Evolutionary conservation across 129 eudicot species (phyloP), one percentile per base, ranked within the genome.

Genomic region (Silybum marianum): DNA sequence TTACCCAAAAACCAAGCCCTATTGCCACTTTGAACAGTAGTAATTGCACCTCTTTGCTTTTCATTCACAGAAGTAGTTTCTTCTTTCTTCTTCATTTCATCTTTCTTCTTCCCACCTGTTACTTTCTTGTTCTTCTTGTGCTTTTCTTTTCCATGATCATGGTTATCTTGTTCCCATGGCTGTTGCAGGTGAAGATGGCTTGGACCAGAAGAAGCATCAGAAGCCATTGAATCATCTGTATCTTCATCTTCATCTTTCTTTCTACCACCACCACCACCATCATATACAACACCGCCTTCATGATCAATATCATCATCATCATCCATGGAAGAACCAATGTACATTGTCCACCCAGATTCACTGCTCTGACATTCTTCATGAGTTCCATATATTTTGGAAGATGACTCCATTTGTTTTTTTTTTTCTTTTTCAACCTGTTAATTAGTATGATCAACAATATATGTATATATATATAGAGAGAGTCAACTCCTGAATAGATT

Each of bases 131-230:
- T 84, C 63, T 89, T 87, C 73, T 85, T 78, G 72, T 77, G 12
- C 19, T 72, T 79, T 26, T 42, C 77, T 32, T 32, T 79, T 26
- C 42, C 77, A 3, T 32, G 6, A 32, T 32, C 36, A 6, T 68
- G 54, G 23, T 71, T 6, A 28, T 68, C 74, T 75, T 72, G 67
- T 36, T 77, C 83, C 86, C 88, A 83, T 70, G 86, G 82, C 44
- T 83, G 86, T 81, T 84, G 82, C 3, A 83, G 34, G 14, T 79
- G 80, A 32, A 46, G 83, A 83, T 87, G 80, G 72, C 88, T 84
- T 46, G 93, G 93, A 32, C 91, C 90, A 21, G 97, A 93, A 76
- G 97, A 93, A 30, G 97, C 97, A 90, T 93, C 97, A 81, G 97
- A 93, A 24, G 92, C 88, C 97, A 93, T 93, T 28, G 97, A 93